These are phyloP conservation scores for Coemansia sp. DNA, from an alignment of 192 early-diverging fungal species.

Conservation along the genomic window DNA sequence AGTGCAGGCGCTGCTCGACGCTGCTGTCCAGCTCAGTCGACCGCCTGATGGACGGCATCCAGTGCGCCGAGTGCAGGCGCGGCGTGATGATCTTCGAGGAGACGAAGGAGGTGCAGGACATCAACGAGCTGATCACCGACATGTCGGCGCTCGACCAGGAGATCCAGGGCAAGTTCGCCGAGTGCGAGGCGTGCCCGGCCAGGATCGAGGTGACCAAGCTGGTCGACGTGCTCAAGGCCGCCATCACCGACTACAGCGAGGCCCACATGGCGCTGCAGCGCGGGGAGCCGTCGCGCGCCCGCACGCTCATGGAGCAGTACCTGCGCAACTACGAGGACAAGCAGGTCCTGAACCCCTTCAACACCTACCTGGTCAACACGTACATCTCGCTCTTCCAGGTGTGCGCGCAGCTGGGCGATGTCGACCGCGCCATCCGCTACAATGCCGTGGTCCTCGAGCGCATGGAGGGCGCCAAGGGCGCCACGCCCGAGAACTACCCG, in stretches of 20 bases:
- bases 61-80: constrained; percentile 57
- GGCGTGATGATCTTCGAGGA: constrained; percentile 61
- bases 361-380: constrained; percentile 54
- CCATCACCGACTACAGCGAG: constrained; percentile 48
- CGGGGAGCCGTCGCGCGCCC: constrained; percentile 40
- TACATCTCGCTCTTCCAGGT: constrained; percentile 41
- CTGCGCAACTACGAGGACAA: constrained; percentile 52
- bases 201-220: constrained; percentile 51
- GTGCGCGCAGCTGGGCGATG: constrained; percentile 39
- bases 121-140: constrained; percentile 59
- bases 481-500: constrained; percentile 58
- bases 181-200: constrained; percentile 54
- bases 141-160: constrained; percentile 54
- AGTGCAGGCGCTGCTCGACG: constrained; percentile 65
- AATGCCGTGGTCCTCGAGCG: constrained; percentile 41
- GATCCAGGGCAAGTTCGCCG: constrained; percentile 57
- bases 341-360: constrained; percentile 51
- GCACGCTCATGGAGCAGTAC: constrained; percentile 49
- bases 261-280: constrained; percentile 49
- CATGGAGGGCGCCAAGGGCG: constrained; percentile 45
- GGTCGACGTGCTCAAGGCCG: constrained; percentile 55
- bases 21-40: constrained; percentile 66
- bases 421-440: constrained; percentile 50
- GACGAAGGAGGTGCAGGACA: constrained; percentile 59
- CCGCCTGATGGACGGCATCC: constrained; percentile 66